phyloP scores from a whole-genome alignment of 2,329 filamentous ascomycete species.

The Trichoderma sp. region DNA sequence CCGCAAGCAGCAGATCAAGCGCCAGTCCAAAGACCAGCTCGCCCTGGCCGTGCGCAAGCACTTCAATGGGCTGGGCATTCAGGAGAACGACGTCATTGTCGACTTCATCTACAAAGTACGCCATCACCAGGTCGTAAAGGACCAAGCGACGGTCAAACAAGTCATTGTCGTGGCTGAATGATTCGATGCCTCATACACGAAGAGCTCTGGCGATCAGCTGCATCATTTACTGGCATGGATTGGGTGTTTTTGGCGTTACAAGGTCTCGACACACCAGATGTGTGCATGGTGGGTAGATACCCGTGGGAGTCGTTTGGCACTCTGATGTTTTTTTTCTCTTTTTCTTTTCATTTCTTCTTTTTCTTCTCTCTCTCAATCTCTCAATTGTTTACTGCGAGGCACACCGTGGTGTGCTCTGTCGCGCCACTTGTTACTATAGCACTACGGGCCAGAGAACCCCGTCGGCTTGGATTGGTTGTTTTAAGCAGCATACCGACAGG shows the following conservation, averaged over 20 bases:
- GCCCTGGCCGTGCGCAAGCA: conserved; percentile 73
- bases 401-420: not conserved
- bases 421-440: not conserved
- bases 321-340: not conserved
- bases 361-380: not conserved
- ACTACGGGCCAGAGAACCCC: not conserved
- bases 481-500: not conserved
- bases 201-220: not conserved
- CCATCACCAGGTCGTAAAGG: conserved; percentile 31
- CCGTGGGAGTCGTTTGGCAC: not conserved
- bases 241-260: conserved; percentile 16
- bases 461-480: not conserved
- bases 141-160: conserved; percentile 28
- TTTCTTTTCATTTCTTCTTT: not conserved
- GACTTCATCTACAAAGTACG: conserved; percentile 70
- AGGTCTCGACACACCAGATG: conserved; percentile 7
- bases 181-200: not conserved
- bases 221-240: conserved; percentile 8
- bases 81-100: conserved; percentile 79
- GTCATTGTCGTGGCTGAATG: conserved; percentile 2
- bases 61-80: conserved; percentile 75
- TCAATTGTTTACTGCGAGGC: not conserved
- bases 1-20: conserved; percentile 58
- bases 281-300: conserved; percentile 12
- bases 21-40: conserved; percentile 70